phyloP scores from a whole-genome alignment of 352 stramenopile species.

The Phytophthora vignae region DNA sequence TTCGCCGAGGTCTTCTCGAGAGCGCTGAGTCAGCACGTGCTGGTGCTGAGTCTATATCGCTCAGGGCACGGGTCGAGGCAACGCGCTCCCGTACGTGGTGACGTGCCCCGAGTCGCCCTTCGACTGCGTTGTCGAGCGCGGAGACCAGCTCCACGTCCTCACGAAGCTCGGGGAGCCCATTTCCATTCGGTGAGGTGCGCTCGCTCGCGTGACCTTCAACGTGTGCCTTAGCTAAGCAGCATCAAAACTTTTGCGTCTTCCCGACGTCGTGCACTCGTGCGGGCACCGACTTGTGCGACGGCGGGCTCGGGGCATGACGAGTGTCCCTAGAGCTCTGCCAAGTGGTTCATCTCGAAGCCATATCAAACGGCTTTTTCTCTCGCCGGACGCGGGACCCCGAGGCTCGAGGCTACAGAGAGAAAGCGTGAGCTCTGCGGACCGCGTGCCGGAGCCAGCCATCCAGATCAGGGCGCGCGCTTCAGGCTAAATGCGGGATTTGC shows the following conservation, averaged over 20 bases:
- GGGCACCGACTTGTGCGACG: constrained; percentile 11
- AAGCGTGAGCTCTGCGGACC: neutral
- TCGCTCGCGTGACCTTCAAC: neutral
- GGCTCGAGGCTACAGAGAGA: too few relatives aligned
- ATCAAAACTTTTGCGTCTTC: constrained; percentile 2
- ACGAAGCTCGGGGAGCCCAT: constrained; percentile 34
- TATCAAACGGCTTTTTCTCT: neutral
- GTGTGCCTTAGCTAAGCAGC: neutral
- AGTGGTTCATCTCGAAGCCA: constrained; percentile 23
- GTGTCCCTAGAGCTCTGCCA: constrained; percentile 7
- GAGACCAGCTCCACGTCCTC: constrained; percentile 55
- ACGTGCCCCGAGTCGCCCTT: constrained; percentile 51
- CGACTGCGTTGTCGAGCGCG: constrained; percentile 41
- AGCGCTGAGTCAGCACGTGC: constrained; percentile 47
- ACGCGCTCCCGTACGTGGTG: constrained; percentile 61
- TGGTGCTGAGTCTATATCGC: constrained; percentile 63
- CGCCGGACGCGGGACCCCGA: too few relatives aligned
- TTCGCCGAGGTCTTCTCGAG: constrained; percentile 54
- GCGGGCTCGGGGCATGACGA: constrained; percentile 2
- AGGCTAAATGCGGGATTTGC: constrained; percentile 38
- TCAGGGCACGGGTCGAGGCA: constrained; percentile 44
- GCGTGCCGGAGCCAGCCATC: constrained; percentile 24
- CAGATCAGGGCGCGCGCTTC: constrained; percentile 14
- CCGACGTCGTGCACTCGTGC: constrained; percentile 21
- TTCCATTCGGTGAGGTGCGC: neutral